Evolutionary conservation across 2,329 filamentous ascomycete species (phyloP), one percentile per base, ranked within the genome.

Genomic region (Tolypocladium album): DNA sequence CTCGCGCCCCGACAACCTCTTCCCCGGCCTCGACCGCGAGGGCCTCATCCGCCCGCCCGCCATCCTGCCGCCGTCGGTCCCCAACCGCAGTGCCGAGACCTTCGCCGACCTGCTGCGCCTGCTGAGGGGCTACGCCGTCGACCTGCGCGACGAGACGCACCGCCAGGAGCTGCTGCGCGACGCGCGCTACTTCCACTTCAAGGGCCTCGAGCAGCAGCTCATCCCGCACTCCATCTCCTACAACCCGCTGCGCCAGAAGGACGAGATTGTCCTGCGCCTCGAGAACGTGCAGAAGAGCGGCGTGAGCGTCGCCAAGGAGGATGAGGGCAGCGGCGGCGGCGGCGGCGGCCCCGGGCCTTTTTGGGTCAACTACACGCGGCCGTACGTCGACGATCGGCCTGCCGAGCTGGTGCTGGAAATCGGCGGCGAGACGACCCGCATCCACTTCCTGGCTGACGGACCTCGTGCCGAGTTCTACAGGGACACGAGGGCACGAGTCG

Each of bases 271-370:
- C 5, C 78, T 97, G 39, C 82, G 90, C 0, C 75, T 97, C 2
- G 88, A 94, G 67, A 92, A 97, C 67, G 83, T 97, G n/a, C 85
- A 93, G 40, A 92, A 93, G 67, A 92, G 89, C 2, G 93, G 93
- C 17, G 79, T 97, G 55, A 84, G 85, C 20, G 82, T 94, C 64
- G 76, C 76, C 1, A 72, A 75, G 11, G 86, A 88, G 34, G 62
- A 59, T 17, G 61, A 61, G 15, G 53, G 27, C 27, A 31, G 27
- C 27, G 5, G 34, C 43, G 36, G 22, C 45, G 61, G 61, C 36
- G 61, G 60, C 72, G 72, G 47, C 65, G 66, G 4, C 67, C 72
- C 39, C 74, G 47, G 38, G 38, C 67, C 71, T 20, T 74, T 74
- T 47, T 89, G 84, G 78, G 85, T 96, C 36, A 84, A 85, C 64